Conservation (phyloP, 2,329 filamentous ascomycete genomes). For the Epichloe aotearoae region DNA sequence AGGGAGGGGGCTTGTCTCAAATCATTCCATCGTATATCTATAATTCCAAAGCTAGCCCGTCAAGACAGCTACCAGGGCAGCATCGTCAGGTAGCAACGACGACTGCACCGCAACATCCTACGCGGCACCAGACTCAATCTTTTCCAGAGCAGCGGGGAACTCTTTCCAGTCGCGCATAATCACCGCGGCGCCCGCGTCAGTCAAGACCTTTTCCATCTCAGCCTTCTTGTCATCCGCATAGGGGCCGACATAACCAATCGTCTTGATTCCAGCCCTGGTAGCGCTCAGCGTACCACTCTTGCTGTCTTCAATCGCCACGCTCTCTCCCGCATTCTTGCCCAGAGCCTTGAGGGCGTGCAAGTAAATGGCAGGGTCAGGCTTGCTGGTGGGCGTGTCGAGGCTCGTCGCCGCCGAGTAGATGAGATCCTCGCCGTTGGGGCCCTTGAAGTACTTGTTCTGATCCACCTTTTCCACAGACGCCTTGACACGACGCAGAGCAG, state of each 20-base stretch:
- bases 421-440: constrained; percentile 36
- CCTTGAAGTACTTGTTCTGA: constrained; percentile 63
- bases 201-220: constrained; percentile 51
- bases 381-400: constrained; percentile 67
- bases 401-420: constrained; percentile 76
- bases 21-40: neutral
- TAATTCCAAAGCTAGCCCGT: neutral
- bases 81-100: neutral
- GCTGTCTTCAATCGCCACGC: constrained; percentile 76
- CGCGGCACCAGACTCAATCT: constrained; percentile 28
- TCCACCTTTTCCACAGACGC: constrained; percentile 69
- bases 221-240: constrained; percentile 49
- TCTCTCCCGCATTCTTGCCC: constrained; percentile 57
- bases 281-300: constrained; percentile 67
- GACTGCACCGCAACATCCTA: neutral
- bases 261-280: constrained; percentile 63
- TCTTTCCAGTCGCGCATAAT: constrained; percentile 49
- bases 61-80: neutral
- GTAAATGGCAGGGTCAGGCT: constrained; percentile 87
- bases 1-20: too few relatives aligned
- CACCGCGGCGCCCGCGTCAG: constrained; percentile 46
- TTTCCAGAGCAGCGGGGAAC: constrained; percentile 33
- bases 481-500: constrained; percentile 62
- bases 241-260: constrained; percentile 75
- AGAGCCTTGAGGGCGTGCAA: constrained; percentile 61